phyloP scores from a whole-genome alignment of 306 rosid genomes.

The Macrotyloma uniflorum region DNA sequence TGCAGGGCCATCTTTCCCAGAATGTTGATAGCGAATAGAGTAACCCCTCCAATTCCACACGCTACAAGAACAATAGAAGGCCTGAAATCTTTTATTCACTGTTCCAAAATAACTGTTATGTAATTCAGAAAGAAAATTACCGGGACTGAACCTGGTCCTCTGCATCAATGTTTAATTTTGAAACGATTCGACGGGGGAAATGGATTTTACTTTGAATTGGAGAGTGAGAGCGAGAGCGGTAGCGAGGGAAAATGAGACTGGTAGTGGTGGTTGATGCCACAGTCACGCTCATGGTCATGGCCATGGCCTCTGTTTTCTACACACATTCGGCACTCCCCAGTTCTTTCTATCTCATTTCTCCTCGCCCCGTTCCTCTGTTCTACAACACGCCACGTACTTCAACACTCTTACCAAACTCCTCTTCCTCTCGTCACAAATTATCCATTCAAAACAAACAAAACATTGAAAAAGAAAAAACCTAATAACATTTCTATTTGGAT shows the following conservation, averaged over 20 bases:
- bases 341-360: conserved; percentile 1
- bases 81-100: not conserved
- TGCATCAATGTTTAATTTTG: conserved; percentile 31
- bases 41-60: conserved; percentile 91
- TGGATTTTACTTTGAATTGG: not conserved
- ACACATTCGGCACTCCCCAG: not conserved
- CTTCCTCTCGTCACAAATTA: not conserved
- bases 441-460: too few relatives aligned
- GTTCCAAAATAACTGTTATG: not conserved
- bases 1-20: conserved; percentile 82
- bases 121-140: conserved; percentile 42
- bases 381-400: not conserved
- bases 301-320: not conserved
- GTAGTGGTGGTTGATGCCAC: not conserved
- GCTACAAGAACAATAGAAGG: conserved; percentile 42
- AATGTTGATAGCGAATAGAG: conserved; percentile 76
- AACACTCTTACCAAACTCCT: not conserved
- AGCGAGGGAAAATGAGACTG: not conserved
- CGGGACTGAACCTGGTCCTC: conserved; percentile 60
- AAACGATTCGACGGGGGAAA: conserved; percentile 33
- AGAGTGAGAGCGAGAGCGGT: not conserved
- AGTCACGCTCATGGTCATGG: not conserved
- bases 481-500: too few relatives aligned
- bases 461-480: too few relatives aligned
- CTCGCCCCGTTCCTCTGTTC: not conserved